Evolutionary conservation across 2,329 filamentous ascomycete genomes (phyloP).

Genomic region (Phaeosphaeria sp.): DNA sequence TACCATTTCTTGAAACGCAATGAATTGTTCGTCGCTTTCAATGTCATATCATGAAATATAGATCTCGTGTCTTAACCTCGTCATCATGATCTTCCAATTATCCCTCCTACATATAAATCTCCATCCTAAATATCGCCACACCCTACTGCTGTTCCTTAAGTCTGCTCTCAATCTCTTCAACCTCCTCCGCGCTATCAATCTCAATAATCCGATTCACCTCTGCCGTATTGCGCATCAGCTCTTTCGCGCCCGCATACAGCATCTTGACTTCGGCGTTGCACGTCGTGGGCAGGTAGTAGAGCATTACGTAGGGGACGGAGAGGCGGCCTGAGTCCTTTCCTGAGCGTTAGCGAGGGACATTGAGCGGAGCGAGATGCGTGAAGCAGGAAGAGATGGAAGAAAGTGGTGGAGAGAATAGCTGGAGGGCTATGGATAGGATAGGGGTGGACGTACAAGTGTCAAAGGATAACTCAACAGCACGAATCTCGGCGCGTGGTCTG

Average conservation of each 20-base stretch:
- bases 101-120: too few relatives aligned
- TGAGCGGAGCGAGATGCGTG: too few relatives aligned
- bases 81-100: too few relatives aligned
- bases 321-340: constrained; percentile 78
- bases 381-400: too few relatives aligned
- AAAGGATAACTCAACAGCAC: constrained; percentile 90
- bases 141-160: constrained; percentile 46
- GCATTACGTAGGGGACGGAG: constrained; percentile 89
- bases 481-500: constrained; percentile 89
- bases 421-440: too few relatives aligned
- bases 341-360: neutral
- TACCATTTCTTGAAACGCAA: neutral
- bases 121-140: too few relatives aligned
- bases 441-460: constrained; percentile 74
- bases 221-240: constrained; percentile 59
- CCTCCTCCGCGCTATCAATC: constrained; percentile 78
- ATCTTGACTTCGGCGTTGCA: constrained; percentile 88
- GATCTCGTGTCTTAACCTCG: too few relatives aligned
- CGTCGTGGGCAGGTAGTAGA: constrained; percentile 93
- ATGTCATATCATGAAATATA: too few relatives aligned
- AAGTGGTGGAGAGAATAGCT: too few relatives aligned
- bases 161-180: constrained; percentile 80
- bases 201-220: constrained; percentile 91
- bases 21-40: too few relatives aligned
- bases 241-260: constrained; percentile 95